Base-by-base conservation (phyloP, 257 asterid genomes). In the Phtheirospermum japonicum region DNA sequence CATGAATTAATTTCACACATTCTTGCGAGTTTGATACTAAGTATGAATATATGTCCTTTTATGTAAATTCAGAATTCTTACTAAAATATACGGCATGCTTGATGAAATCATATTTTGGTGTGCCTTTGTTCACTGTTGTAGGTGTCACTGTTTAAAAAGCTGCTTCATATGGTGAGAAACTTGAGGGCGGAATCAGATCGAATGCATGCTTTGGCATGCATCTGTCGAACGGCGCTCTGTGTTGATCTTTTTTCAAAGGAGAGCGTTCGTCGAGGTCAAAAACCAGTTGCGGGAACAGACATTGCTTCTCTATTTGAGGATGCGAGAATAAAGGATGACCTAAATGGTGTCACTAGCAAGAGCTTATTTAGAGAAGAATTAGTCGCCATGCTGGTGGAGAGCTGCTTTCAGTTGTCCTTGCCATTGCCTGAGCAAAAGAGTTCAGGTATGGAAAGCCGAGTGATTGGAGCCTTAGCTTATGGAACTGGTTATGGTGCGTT, bases 401-500 rank as follows among this genome's bases (percentile, higher is more conserved):
- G 95, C 75, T 89, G 97, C 82, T 89, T 89, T 76, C 97, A 89
- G 83, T 73, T 89, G 76, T 89, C 97, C 30, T 71, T 89, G 59
- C 97, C 97, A 1, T 73, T 89, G 81, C 95, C 97, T 50, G 95
- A 86, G 65, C 94, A 86, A 61, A 84, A 78, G 68, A 79, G 70
- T 78, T 79, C 97, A 14, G 94, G 95, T 28, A 89, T 68, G 85
- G 97, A 89, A 70, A 81, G 95, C 79, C 75, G 97, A 75, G 97
- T 89, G 49, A 86, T 89, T 58, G 97, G 97, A 65, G 97, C 97
- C 28, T 78, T 89, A 71, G 97, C 97, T 53, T 89, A 89, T 63
- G 97, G 97, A 71, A 89, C 97, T 62, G 95, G 97, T 76, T 89
- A 89, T 72, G 97, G 97, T 65, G 95, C 95, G 32, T 76, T 89